Conservation (phyloP, 164 flowering plant species). For the Berberis vulgaris region DNA sequence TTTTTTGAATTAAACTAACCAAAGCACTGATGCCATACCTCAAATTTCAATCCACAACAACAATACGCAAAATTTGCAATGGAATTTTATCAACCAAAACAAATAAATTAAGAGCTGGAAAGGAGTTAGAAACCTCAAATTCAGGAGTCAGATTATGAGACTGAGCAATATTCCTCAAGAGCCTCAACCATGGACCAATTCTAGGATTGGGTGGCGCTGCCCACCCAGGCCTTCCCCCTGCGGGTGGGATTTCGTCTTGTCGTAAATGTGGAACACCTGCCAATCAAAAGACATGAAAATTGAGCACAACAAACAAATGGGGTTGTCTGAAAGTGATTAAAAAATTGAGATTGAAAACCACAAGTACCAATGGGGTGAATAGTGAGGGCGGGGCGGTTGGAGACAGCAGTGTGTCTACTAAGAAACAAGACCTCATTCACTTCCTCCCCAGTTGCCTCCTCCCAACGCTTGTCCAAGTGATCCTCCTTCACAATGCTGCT, state of each 20-base stretch:
- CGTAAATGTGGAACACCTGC: constrained; percentile 61
- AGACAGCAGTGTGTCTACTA: constrained; percentile 75
- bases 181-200: constrained; percentile 66
- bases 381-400: constrained; percentile 84
- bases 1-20: too few species aligned
- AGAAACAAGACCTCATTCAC: constrained; percentile 76
- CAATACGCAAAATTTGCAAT: too few species aligned
- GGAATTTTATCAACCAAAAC: too few species aligned
- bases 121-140: constrained; percentile 46
- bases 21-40: too few species aligned
- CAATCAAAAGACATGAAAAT: background rate
- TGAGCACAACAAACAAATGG: background rate
- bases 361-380: constrained; percentile 81
- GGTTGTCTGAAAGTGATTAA: background rate
- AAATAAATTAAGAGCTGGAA: too few species aligned
- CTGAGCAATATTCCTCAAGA: constrained; percentile 47
- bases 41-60: too few species aligned
- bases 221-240: constrained; percentile 80
- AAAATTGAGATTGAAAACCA: background rate
- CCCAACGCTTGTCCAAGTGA: constrained; percentile 76
- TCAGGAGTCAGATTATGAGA: constrained; percentile 52
- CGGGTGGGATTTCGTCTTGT: constrained; percentile 48
- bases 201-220: constrained; percentile 71
- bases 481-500: constrained; percentile 65
- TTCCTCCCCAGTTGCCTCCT: constrained; percentile 55